These are phyloP conservation scores for Blastobotrys parvus DNA, from an alignment of 805 yeast species.

Conservation along the genomic window DNA sequence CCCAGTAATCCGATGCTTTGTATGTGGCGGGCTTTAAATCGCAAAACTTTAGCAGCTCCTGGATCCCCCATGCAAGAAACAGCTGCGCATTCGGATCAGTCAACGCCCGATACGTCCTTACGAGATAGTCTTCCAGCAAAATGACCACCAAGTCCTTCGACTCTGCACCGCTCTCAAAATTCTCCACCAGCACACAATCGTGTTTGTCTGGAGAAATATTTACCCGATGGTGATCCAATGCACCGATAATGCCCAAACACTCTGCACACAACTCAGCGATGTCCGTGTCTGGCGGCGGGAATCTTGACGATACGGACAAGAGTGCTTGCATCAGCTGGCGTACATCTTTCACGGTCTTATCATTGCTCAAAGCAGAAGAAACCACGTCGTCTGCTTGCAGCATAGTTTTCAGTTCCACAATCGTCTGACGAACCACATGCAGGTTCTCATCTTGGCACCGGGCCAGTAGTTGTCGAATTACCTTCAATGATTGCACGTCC, in stretches of 20 bases:
- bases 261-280: conserved; percentile 56
- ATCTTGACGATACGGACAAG: conserved; percentile 20
- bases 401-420: conserved; percentile 53
- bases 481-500: background rate
- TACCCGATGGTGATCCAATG: conserved; percentile 56
- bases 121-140: conserved; percentile 61
- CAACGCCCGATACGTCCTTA: conserved; percentile 83
- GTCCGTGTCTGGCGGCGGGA: conserved; percentile 18
- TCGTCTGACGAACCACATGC: conserved; percentile 64
- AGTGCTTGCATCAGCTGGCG: conserved; percentile 20
- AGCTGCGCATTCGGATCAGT: conserved; percentile 79
- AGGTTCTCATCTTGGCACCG: conserved; percentile 55
- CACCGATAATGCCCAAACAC: conserved; percentile 70
- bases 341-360: conserved; percentile 7
- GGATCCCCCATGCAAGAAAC: conserved; percentile 81
- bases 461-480: conserved; percentile 32
- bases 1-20: conserved; percentile 40
- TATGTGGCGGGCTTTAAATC: conserved; percentile 31
- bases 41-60: conserved; percentile 65
- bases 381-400: conserved; percentile 26
- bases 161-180: conserved; percentile 56
- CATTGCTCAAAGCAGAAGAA: conserved; percentile 9
- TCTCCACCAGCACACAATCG: conserved; percentile 45
- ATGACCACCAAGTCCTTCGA: conserved; percentile 53
- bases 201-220: conserved; percentile 35